Evolutionary conservation across 2,329 filamentous ascomycete genomes (phyloP).

Genomic region (Fusarium sp.): DNA sequence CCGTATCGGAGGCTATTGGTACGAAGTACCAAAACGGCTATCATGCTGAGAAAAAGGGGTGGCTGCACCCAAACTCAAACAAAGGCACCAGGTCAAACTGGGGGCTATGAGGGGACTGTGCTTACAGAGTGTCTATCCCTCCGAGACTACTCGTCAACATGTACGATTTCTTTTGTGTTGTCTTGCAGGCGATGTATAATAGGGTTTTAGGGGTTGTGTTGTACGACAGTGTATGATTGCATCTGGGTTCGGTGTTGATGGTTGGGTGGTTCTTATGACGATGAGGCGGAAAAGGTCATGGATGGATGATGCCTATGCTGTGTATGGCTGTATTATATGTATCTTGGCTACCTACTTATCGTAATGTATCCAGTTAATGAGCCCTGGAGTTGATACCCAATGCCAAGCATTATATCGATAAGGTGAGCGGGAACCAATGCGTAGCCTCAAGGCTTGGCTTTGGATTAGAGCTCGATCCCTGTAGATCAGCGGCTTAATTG

Average conservation of each 20-base stretch:
- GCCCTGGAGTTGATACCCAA: neutral
- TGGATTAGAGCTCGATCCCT: slow-evolving; percentile 28
- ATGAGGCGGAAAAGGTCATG: slow-evolving; percentile 12
- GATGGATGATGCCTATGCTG: neutral
- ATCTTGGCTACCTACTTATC: neutral
- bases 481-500: slow-evolving; percentile 25
- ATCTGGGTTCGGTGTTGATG: slow-evolving; percentile 30
- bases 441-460: slow-evolving; percentile 25
- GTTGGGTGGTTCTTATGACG: slow-evolving; percentile 12
- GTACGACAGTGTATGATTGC: slow-evolving; percentile 31
- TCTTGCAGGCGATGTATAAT: slow-evolving; percentile 14
- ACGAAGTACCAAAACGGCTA: slow-evolving; percentile 33
- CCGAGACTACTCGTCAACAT: neutral
- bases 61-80: slow-evolving; percentile 37
- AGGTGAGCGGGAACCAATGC: slow-evolving; percentile 8
- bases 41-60: slow-evolving; percentile 40
- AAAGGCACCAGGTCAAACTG: slow-evolving; percentile 42
- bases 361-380: neutral
- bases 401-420: slow-evolving; percentile 11
- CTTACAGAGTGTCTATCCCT: neutral
- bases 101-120: slow-evolving; percentile 34
- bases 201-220: slow-evolving; percentile 3
- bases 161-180: slow-evolving; percentile 25
- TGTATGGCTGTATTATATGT: slow-evolving; percentile 3
- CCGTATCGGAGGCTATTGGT: slow-evolving; percentile 50